A percentile compares a stretch with the other conserved stretches of the same genome.
These are phyloP conservation scores for Pseudoperonospora humuli DNA, from an alignment of 352 stramenopile species.

Conservation along the genomic window DNA sequence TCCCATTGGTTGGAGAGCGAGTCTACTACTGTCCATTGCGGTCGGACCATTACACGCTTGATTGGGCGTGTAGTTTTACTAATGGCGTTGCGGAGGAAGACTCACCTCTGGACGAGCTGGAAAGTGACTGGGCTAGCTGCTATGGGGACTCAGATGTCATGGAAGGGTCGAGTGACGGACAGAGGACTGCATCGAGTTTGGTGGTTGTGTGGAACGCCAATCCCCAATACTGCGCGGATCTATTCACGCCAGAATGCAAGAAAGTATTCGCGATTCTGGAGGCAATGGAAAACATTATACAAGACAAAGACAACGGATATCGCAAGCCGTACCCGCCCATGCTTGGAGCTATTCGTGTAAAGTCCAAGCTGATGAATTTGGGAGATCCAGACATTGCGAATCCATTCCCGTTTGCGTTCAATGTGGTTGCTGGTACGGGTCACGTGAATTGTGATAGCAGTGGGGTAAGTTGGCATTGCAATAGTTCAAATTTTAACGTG, in stretches of 20 bases:
- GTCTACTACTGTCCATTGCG: conserved; percentile 48
- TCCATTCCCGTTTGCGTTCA: conserved; percentile 61
- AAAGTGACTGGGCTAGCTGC: conserved; percentile 8
- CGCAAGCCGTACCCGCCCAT: conserved; percentile 27
- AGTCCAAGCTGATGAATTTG: conserved; percentile 46
- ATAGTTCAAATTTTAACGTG: neutral
- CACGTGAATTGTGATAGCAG: neutral
- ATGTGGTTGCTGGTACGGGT: conserved; percentile 43
- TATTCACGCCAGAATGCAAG: conserved; percentile 20
- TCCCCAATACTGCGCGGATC: conserved; percentile 13
- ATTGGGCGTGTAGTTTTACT: conserved; percentile 34
- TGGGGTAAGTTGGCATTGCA: neutral
- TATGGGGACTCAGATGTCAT: neutral
- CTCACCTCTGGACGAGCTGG: conserved; percentile 25
- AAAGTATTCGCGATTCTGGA: conserved; percentile 22
- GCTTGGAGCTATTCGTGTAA: conserved; percentile 43
- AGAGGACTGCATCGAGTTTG: neutral
- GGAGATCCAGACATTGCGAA: conserved; percentile 33
- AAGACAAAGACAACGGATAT: neutral
- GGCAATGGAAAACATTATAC: conserved; percentile 12
- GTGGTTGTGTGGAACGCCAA: conserved; percentile 17
- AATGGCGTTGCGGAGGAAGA: conserved; percentile 16
- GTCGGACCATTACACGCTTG: conserved; percentile 44
- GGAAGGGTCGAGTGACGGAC: neutral
- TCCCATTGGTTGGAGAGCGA: conserved; percentile 39